Conservation (phyloP, 345 rosid species). For the Sisymbrium altissimum region DNA sequence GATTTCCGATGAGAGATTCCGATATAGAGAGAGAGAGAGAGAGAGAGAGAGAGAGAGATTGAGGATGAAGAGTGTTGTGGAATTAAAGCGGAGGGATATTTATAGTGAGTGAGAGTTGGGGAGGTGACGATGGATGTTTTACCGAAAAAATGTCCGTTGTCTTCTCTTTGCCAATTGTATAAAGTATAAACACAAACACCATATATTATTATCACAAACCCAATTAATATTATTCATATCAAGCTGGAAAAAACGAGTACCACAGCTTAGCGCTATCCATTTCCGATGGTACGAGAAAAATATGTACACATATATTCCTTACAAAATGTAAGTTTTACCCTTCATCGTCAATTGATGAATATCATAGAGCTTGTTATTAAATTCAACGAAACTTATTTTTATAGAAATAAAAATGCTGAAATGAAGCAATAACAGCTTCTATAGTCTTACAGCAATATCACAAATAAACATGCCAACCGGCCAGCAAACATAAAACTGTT, state of each 20-base stretch:
- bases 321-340: background rate
- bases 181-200: background rate
- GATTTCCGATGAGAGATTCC: background rate
- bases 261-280: constrained; percentile 16
- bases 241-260: constrained; percentile 18
- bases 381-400: background rate
- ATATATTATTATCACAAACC: background rate
- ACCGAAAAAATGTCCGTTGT: constrained; percentile 19
- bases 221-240: background rate
- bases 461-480: background rate
- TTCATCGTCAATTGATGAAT: background rate
- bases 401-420: background rate
- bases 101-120: constrained; percentile 4
- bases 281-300: constrained; percentile 17
- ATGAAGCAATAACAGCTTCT: background rate
- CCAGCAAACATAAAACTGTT: constrained; percentile 14
- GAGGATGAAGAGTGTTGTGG: constrained; percentile 15
- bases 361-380: background rate
- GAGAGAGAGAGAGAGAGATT: too few relatives aligned
- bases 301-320: background rate
- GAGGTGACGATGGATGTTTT: constrained; percentile 7
- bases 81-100: constrained; percentile 10
- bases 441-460: background rate
- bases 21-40: too few relatives aligned
- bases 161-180: constrained; percentile 25